Conservation (phyloP, 2,329 filamentous ascomycete species). For the Ciborinia camelliae region DNA sequence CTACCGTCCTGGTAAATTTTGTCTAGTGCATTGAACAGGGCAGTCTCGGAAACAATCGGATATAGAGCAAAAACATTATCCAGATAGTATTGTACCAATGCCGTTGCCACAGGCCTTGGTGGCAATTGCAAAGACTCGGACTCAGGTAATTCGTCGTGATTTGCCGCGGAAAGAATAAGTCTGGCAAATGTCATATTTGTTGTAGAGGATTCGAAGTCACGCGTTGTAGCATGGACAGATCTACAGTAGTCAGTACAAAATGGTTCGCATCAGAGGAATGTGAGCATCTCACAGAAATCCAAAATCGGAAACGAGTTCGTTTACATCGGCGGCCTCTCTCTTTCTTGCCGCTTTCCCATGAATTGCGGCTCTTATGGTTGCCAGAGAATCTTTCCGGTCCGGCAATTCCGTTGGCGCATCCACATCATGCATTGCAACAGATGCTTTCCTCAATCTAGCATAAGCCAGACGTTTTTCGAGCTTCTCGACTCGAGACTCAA, state of each 20-base stretch:
- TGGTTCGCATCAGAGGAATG: background rate
- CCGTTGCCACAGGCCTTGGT: slow-evolving; percentile 62
- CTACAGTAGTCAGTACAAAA: slow-evolving; percentile 44
- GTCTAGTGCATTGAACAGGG: slow-evolving; percentile 73
- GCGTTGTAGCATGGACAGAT: slow-evolving; percentile 88
- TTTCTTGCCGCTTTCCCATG: slow-evolving; percentile 61
- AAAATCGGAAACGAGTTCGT: slow-evolving; percentile 90
- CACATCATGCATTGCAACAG: slow-evolving; percentile 62
- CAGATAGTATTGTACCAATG: slow-evolving; percentile 79
- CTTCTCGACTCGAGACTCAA: slow-evolving; percentile 88
- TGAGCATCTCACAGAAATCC: slow-evolving; percentile 67
- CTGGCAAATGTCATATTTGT: slow-evolving; percentile 90
- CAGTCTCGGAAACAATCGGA: slow-evolving; percentile 78
- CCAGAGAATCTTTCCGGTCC: slow-evolving; percentile 62
- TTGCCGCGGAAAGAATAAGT: slow-evolving; percentile 78
- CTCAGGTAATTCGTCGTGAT: slow-evolving; percentile 67
- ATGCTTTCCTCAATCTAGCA: slow-evolving; percentile 67
- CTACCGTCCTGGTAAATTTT: slow-evolving; percentile 72
- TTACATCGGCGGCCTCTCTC: slow-evolving; percentile 80
- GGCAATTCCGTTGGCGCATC: slow-evolving; percentile 46
- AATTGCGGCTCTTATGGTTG: slow-evolving; percentile 59
- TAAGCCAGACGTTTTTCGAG: slow-evolving; percentile 74
- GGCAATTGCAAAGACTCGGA: slow-evolving; percentile 63
- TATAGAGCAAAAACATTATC: slow-evolving; percentile 75
- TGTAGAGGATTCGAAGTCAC: slow-evolving; percentile 87